Evolutionary conservation across 305 asterid genomes (phyloP).

Genomic region (Fraxinus sp.): DNA sequence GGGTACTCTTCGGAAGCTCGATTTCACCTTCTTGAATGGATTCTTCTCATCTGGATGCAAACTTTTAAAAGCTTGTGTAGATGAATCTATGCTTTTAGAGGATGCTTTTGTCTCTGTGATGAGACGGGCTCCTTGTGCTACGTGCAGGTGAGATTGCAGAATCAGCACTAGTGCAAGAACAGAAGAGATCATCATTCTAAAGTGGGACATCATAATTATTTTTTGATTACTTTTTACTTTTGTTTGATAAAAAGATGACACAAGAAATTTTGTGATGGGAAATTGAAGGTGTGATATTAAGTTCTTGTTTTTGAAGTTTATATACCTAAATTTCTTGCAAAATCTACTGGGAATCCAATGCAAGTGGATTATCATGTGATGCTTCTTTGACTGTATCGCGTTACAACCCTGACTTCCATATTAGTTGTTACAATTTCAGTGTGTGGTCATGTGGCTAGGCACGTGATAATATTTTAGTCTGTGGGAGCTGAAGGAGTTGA

Average conservation of each 20-base stretch:
- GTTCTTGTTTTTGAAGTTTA: constrained; percentile 18
- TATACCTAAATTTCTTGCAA: constrained; percentile 17
- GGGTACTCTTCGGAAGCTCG: constrained; percentile 56
- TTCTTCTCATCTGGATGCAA: constrained; percentile 38
- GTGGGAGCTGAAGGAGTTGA: constrained; percentile 8
- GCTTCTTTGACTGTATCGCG: constrained; percentile 49
- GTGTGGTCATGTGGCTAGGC: constrained; percentile 50
- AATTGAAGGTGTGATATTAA: constrained; percentile 23
- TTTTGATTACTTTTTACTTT: constrained; percentile 1
- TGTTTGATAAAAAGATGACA: constrained; percentile 9
- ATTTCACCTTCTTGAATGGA: constrained; percentile 50
- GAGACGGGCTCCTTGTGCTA: constrained; percentile 33
- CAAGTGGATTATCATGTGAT: constrained; percentile 54
- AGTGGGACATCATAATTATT: constrained; percentile 38
- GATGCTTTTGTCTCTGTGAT: constrained; percentile 19
- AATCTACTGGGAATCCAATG: constrained; percentile 48
- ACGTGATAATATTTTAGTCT: constrained; percentile 49
- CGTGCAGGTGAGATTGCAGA: constrained; percentile 29
- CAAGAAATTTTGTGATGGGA: constrained; percentile 16
- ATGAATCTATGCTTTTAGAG: constrained; percentile 14
- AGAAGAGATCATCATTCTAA: constrained; percentile 25
- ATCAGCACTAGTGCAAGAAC: constrained; percentile 43
- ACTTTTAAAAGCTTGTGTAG: constrained; percentile 40
- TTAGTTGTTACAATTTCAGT: constrained; percentile 42
- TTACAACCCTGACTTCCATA: constrained; percentile 53